Base-by-base conservation (phyloP, 495 filamentous ascomycete species). In the Xylaria palmicola region DNA sequence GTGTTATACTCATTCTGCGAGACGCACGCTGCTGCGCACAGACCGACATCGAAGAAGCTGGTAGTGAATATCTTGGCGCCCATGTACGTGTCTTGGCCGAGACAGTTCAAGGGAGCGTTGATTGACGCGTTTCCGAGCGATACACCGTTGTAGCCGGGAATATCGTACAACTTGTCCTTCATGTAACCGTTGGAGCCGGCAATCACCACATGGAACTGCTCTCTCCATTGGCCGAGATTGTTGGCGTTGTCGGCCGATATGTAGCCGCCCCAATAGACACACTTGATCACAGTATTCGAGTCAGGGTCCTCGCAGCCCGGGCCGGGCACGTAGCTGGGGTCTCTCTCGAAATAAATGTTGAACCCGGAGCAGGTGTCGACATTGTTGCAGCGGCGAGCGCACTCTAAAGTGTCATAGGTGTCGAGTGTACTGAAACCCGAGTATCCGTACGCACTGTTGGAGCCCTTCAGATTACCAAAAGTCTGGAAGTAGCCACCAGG, bases 251-350 rank as follows among this genome's bases (percentile, higher is more conserved):
- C 58, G 22, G 64, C 47, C 0, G 67, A 43, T 30, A 81, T 57
- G 20, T 62, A 54, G 15, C 66, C 70, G 41, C 77, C 79, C 77
- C 78, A 84, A 59, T 80, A 78, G 20, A 75, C 74, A 64, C 82
- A 85, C 71, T 83, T 83, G 73, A 80, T 81, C 60, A 78, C 77
- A 40, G 79, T 83, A 32, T 75, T 73, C 15, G 75, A 75, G 13
- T 77, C 44, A 0, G 82, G 81, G 55, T 82, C 74, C 39, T 66
- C 65, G 68, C 77, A 79, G 55, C 62, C 70, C 2, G 72, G 71
- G 40, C 70, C 71, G 37, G 72, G 69, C 4, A 47, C 39, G 1
- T 80, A 40, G 10, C 63, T 68, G 0, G 80, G 80, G 62, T 81
- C 77, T 34, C 80, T 69, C 60, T 83, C 80, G 43, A 73, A 76